phyloP scores from a whole-genome alignment of 129 eudicot species.

The Oenanthe sinensis region DNA sequence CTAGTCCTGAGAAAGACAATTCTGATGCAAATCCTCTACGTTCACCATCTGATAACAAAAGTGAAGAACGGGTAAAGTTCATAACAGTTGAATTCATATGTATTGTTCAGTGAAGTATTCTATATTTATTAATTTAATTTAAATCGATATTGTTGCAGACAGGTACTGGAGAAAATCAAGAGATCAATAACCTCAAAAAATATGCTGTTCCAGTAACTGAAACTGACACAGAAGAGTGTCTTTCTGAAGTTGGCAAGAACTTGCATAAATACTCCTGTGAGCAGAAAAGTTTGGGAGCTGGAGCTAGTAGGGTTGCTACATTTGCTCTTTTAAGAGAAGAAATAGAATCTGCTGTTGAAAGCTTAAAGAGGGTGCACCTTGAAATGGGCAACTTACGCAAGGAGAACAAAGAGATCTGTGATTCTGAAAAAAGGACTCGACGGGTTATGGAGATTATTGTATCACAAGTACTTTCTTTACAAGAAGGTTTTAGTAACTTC shows the following conservation, averaged over 20 bases:
- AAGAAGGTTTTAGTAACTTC: conserved; percentile 34
- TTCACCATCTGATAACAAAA: conserved; percentile 5
- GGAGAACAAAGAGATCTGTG: conserved; percentile 41
- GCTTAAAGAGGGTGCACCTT: conserved; percentile 63
- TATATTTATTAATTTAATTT: conserved; percentile 1
- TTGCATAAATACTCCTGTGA: conserved; percentile 1
- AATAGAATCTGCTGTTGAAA: conserved; percentile 65
- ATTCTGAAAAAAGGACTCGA: conserved; percentile 37
- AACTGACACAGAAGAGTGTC: neutral
- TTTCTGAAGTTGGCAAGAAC: neutral
- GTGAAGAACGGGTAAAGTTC: conserved; percentile 31
- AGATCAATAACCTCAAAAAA: conserved; percentile 10
- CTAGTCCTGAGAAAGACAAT: conserved; percentile 13
- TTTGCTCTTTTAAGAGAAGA: conserved; percentile 56
- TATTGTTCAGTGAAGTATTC: conserved; percentile 7
- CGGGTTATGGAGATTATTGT: conserved; percentile 35
- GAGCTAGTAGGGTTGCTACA: conserved; percentile 35
- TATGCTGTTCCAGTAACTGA: conserved; percentile 11
- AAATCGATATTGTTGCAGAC: conserved; percentile 43
- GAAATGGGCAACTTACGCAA: conserved; percentile 44
- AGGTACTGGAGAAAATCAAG: conserved; percentile 26
- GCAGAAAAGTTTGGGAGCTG: conserved; percentile 13
- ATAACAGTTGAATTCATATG: conserved; percentile 1
- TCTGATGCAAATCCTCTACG: neutral
- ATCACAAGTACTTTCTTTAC: conserved; percentile 34